Conservation (phyloP, 106 monocot species). For the Dendrobium chrysotoxum region DNA sequence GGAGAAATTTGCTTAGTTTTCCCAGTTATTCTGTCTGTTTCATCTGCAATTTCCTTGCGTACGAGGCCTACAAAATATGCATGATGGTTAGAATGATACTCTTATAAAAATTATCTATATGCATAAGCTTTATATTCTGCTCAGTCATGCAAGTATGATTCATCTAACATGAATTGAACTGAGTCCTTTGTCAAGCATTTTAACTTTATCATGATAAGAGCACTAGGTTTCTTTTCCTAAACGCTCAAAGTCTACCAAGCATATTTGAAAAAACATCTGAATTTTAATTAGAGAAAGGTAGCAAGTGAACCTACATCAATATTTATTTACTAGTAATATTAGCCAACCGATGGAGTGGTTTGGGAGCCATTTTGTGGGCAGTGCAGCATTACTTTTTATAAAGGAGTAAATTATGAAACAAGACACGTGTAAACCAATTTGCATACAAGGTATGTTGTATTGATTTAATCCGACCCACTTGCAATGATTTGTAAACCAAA, state of each 20-base stretch:
- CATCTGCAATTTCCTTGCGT: slow-evolving; percentile 74
- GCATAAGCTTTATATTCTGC: neutral
- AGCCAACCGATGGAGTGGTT: neutral
- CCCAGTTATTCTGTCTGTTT: slow-evolving; percentile 92
- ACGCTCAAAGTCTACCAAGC: neutral
- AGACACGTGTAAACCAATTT: neutral
- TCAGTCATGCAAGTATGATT: neutral
- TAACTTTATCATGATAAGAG: neutral
- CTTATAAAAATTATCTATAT: neutral
- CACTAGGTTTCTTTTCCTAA: neutral
- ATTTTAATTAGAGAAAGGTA: neutral
- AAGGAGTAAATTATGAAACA: neutral
- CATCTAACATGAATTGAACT: neutral
- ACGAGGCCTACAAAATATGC: slow-evolving; percentile 52
- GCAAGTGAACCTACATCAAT: neutral
- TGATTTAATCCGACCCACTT: neutral
- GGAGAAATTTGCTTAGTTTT: slow-evolving; percentile 87
- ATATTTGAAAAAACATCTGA: neutral
- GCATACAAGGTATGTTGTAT: neutral
- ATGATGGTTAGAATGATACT: neutral
- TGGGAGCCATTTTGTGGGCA: neutral
- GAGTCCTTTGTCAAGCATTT: neutral
- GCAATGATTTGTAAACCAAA: too few species aligned
- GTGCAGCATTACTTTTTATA: neutral
- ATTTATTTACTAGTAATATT: neutral